These are phyloP conservation scores for Trypanosoma avium DNA, from an alignment of 208 protist genomes.

Conservation along the genomic window DNA sequence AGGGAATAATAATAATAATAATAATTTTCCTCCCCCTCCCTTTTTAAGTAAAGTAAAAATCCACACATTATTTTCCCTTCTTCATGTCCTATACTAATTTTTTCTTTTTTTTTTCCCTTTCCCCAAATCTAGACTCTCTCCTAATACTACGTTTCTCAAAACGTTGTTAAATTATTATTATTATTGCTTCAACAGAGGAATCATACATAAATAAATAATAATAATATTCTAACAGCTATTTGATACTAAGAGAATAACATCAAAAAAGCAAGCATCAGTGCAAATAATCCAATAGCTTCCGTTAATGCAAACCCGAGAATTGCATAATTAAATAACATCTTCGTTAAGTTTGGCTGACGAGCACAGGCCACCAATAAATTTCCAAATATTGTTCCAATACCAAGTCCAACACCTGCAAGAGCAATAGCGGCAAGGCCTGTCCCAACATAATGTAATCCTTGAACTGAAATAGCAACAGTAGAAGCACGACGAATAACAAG, in stretches of 20 bases:
- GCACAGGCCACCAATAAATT: constrained; percentile 79
- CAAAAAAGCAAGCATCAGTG: constrained; percentile 90
- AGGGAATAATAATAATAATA: too few relatives aligned
- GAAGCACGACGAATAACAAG: constrained; percentile 53
- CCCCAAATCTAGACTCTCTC: too few relatives aligned
- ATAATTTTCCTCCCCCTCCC: too few relatives aligned
- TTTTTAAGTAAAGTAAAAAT: too few relatives aligned
- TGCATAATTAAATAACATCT: constrained; percentile 92
- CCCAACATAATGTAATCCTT: constrained; percentile 88
- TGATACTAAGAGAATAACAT: constrained; percentile 93
- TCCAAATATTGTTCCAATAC: constrained; percentile 89
- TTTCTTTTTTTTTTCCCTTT: too few relatives aligned
- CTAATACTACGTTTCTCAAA: too few relatives aligned
- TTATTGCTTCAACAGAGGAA: neutral
- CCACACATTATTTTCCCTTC: too few relatives aligned
- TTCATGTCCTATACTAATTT: too few relatives aligned
- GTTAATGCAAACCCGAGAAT: constrained; percentile 91
- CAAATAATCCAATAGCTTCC: constrained; percentile 89
- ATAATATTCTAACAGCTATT: too few relatives aligned
- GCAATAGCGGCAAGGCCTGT: constrained; percentile 87
- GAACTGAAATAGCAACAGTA: constrained; percentile 81
- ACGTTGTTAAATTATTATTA: too few relatives aligned
- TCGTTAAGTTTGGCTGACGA: constrained; percentile 87
- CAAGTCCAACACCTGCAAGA: constrained; percentile 84
- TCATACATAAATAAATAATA: neutral